Evolutionary conservation across 192 early-diverging fungal genomes (phyloP).

Genomic region (Allomyces macrogynus): DNA sequence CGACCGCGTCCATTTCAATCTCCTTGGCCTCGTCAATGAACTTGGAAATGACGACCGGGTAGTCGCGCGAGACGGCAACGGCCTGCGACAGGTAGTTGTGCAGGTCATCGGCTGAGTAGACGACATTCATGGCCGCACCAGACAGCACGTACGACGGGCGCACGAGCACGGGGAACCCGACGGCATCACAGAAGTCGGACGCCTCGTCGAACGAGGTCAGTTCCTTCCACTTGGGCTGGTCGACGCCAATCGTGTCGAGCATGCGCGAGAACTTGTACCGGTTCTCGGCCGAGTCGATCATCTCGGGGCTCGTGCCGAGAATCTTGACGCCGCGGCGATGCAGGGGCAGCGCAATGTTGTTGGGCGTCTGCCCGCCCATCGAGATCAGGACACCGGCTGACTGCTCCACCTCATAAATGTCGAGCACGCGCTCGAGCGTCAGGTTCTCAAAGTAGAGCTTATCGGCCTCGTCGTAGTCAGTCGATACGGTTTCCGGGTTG

Average conservation of each 20-base stretch:
- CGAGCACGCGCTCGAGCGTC: conserved; percentile 77
- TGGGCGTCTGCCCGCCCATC: conserved; percentile 93
- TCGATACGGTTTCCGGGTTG: conserved; percentile 97
- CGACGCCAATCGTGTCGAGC: conserved; percentile 86
- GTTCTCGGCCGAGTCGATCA: conserved; percentile 93
- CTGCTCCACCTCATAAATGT: conserved; percentile 87
- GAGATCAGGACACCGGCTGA: conserved; percentile 75
- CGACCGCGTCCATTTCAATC: conserved; percentile 98
- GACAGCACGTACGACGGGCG: conserved; percentile 95
- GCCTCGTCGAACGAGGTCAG: conserved; percentile 75
- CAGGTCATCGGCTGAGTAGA: conserved; percentile 65
- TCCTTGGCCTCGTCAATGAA: conserved; percentile 97
- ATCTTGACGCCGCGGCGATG: conserved; percentile 81
- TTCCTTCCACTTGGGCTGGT: conserved; percentile 96
- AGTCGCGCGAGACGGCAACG: conserved; percentile 72
- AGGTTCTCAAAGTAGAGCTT: conserved; percentile 94
- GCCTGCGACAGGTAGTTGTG: conserved; percentile 71
- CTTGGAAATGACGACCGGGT: conserved; percentile 97
- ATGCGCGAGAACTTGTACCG: conserved; percentile 95
- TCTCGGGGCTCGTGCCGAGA: conserved; percentile 86
- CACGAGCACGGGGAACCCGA: conserved; percentile 89
- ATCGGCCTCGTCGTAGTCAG: conserved; percentile 97
- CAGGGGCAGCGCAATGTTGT: conserved; percentile 89
- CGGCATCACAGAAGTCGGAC: conserved; percentile 59
- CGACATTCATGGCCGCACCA: conserved; percentile 96